These are phyloP conservation scores for Stephanodiscus minutulus DNA, from an alignment of 108 stramenopile species.

Conservation along the genomic window DNA sequence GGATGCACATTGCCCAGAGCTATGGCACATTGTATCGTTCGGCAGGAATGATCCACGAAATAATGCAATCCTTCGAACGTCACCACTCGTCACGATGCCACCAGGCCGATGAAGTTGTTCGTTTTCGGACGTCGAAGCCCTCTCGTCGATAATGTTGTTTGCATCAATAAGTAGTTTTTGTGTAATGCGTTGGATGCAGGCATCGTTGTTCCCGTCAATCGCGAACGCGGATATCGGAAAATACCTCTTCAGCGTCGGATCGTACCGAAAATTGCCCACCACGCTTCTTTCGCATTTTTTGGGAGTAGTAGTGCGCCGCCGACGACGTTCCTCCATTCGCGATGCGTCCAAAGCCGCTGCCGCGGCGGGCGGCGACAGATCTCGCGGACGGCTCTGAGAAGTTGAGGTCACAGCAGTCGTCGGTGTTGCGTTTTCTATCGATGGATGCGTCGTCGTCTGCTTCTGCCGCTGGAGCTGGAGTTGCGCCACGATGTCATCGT, in stretches of 20 bases:
- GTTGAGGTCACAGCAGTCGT: not conserved
- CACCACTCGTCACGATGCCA: constrained; percentile 6
- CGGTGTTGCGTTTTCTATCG: not conserved
- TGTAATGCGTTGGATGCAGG: constrained; percentile 28
- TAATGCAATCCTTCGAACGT: constrained; percentile 12
- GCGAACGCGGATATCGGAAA: constrained; percentile 35
- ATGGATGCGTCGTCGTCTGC: constrained; percentile 5
- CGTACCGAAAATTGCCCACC: constrained; percentile 25
- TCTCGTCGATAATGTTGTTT: not conserved
- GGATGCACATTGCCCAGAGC: not conserved
- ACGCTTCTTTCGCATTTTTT: not conserved
- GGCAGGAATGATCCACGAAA: constrained; percentile 12
- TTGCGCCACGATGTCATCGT: constrained; percentile 36
- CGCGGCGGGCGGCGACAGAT: not conserved
- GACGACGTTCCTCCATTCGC: not conserved
- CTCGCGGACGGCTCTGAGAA: not conserved
- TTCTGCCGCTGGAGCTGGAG: constrained; percentile 33
- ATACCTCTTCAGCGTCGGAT: constrained; percentile 35
- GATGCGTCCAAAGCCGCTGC: not conserved
- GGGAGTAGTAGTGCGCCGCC: not conserved
- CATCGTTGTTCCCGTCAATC: constrained; percentile 31
- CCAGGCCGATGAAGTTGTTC: not conserved
- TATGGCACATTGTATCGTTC: not conserved
- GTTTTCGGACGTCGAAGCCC: not conserved
- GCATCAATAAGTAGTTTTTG: not conserved